Evolutionary conservation across 2,329 filamentous ascomycete species (phyloP).

Genomic region (Thelonectria blattea): DNA sequence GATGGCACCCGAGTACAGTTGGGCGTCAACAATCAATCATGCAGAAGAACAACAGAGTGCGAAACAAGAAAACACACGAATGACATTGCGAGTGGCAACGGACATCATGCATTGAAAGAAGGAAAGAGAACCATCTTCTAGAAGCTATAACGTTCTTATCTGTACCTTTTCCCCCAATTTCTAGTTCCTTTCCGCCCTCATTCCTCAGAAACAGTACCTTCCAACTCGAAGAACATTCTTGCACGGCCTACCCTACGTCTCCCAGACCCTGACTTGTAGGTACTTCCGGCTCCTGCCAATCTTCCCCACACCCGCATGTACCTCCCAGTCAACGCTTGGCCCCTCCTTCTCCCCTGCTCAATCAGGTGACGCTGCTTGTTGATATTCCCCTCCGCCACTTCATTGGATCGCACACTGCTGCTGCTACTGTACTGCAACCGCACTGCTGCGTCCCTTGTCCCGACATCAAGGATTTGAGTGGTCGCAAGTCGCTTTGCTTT

Average conservation of each 20-base stretch:
- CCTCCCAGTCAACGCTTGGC: constrained; percentile 16
- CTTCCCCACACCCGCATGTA: not conserved
- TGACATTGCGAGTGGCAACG: constrained; percentile 15
- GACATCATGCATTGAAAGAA: not conserved
- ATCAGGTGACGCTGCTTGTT: constrained; percentile 40
- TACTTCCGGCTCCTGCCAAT: not conserved
- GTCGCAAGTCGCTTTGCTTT: constrained; percentile 14
- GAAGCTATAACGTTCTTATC: not conserved
- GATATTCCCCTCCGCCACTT: constrained; percentile 37
- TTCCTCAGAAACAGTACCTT: not conserved
- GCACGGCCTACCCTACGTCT: constrained; percentile 6
- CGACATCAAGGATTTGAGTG: constrained; percentile 34
- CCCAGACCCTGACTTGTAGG: not conserved
- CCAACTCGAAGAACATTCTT: not conserved
- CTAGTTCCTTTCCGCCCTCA: not conserved
- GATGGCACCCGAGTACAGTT: constrained; percentile 23
- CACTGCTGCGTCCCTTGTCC: constrained; percentile 25
- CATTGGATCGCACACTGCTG: constrained; percentile 15
- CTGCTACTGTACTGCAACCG: constrained; percentile 8
- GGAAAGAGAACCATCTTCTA: not conserved
- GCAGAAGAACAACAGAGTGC: constrained; percentile 16
- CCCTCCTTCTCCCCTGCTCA: constrained; percentile 28
- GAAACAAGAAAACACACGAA: constrained; percentile 32
- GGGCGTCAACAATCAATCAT: constrained; percentile 37
- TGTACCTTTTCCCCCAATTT: not conserved